These are phyloP conservation scores for Mycosarcoma mackinlayi DNA, from an alignment of 1,284 basidiomycete species.

Conservation along the genomic window DNA sequence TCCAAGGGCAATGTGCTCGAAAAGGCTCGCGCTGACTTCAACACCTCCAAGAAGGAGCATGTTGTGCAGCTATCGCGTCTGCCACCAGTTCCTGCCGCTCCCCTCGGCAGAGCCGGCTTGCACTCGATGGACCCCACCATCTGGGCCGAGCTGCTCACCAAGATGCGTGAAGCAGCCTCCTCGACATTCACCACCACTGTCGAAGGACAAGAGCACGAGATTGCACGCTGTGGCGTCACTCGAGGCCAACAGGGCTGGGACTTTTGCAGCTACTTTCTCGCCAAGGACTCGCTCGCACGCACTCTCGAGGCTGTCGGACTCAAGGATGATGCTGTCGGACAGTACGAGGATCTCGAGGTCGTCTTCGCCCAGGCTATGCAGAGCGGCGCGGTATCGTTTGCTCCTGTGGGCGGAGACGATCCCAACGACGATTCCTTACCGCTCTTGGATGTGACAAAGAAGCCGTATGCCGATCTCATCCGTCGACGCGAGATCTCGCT, in stretches of 20 bases:
- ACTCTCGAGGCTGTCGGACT: constrained; percentile 92
- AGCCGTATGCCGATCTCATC: constrained; percentile 88
- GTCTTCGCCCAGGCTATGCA: constrained; percentile 72
- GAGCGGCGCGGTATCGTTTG: constrained; percentile 54
- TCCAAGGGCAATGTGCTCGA: constrained; percentile 86
- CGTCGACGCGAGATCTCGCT: constrained; percentile 89
- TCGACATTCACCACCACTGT: constrained; percentile 84
- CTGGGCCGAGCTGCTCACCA: constrained; percentile 89
- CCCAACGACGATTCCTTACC: constrained; percentile 82
- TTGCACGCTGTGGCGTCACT: constrained; percentile 33
- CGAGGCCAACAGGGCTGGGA: constrained; percentile 49
- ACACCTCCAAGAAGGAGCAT: constrained; percentile 81
- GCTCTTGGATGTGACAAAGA: constrained; percentile 81
- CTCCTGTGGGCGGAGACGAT: constrained; percentile 46
- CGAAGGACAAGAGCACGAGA: constrained; percentile 55
- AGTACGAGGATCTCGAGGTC: constrained; percentile 91
- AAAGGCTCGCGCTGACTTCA: constrained; percentile 92
- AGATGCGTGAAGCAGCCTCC: constrained; percentile 88
- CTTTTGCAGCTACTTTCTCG: constrained; percentile 76
- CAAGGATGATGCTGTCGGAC: constrained; percentile 85
- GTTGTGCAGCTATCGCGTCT: constrained; percentile 43
- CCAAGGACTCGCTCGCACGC: constrained; percentile 88
- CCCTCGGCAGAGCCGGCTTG: constrained; percentile 81
- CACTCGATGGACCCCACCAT: constrained; percentile 76
- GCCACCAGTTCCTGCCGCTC: constrained; percentile 47